A percentile compares a stretch with the other conserved stretches of the same genome.
These are phyloP conservation scores for Didymellaceae sp. DNA, from an alignment of 2,329 filamentous ascomycete species.

Conservation along the genomic window DNA sequence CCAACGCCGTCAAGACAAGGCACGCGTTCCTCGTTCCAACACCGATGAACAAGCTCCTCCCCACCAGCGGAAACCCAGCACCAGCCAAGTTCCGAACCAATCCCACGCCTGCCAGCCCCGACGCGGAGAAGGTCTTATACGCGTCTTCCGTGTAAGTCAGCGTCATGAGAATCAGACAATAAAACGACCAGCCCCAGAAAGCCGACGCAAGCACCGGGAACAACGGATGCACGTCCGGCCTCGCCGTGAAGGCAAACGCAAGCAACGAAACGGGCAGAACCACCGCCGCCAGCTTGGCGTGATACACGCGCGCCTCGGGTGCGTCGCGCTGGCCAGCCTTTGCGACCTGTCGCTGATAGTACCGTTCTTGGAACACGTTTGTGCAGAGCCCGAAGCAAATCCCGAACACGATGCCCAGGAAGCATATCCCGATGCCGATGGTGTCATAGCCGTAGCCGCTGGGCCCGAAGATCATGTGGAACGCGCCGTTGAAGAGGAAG, in stretches of 20 bases:
- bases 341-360: constrained; percentile 49
- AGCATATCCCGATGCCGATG: constrained; percentile 51
- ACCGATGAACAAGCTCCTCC: constrained; percentile 37
- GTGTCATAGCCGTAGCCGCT: constrained; percentile 52
- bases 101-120: constrained; percentile 52
- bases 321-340: constrained; percentile 43
- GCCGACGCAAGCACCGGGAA: constrained; percentile 58
- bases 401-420: constrained; percentile 50
- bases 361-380: constrained; percentile 54
- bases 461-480: constrained; percentile 57
- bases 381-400: constrained; percentile 53
- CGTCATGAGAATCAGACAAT: constrained; percentile 59
- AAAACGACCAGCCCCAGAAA: constrained; percentile 60
- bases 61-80: constrained; percentile 43
- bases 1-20: constrained; percentile 37
- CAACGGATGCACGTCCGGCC: constrained; percentile 42
- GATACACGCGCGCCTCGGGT: constrained; percentile 53
- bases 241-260: constrained; percentile 47
- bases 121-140: constrained; percentile 54
- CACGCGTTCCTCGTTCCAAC: constrained; percentile 42
- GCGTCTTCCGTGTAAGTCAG: constrained; percentile 58
- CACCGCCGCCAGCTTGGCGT: constrained; percentile 51
- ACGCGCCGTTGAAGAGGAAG: constrained; percentile 59
- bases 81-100: constrained; percentile 49
- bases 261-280: constrained; percentile 43